phyloP scores from a whole-genome alignment of 108 stramenopile species.

The Hondaea fermentalgiana region DNA sequence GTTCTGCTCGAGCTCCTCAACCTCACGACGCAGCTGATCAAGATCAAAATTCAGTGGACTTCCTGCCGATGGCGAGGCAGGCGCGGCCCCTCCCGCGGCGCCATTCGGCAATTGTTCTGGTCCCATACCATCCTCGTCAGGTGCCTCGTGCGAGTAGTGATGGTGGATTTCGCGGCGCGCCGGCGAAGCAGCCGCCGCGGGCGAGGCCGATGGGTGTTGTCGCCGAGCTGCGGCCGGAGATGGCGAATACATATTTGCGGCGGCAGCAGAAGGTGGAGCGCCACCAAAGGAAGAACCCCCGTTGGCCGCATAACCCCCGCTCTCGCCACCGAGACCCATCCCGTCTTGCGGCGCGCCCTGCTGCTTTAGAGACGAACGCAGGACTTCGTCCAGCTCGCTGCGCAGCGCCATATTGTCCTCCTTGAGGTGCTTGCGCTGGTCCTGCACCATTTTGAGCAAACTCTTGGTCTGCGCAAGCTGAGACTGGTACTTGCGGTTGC shows the following conservation, averaged over 20 bases:
- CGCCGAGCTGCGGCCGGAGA: background rate
- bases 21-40: background rate
- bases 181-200: background rate
- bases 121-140: background rate
- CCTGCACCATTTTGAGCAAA: background rate
- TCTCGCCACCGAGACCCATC: no score
- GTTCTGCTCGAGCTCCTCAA: background rate
- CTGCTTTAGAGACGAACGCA: background rate
- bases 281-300: no score
- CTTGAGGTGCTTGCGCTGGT: slow-evolving; percentile 18
- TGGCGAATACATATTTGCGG: background rate
- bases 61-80: background rate
- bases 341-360: background rate
- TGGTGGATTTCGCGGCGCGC: background rate
- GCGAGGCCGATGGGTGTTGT: background rate
- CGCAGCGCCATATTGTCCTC: slow-evolving; percentile 10
- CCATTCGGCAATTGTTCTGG: background rate
- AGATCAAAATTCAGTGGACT: background rate
- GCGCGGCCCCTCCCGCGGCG: background rate
- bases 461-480: slow-evolving; percentile 14
- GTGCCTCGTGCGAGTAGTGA: background rate
- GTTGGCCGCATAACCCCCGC: no score
- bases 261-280: no score
- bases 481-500: background rate
- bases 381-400: background rate